Conservation (phyloP, 345 rosid genomes). For the Garcia nutans region DNA sequence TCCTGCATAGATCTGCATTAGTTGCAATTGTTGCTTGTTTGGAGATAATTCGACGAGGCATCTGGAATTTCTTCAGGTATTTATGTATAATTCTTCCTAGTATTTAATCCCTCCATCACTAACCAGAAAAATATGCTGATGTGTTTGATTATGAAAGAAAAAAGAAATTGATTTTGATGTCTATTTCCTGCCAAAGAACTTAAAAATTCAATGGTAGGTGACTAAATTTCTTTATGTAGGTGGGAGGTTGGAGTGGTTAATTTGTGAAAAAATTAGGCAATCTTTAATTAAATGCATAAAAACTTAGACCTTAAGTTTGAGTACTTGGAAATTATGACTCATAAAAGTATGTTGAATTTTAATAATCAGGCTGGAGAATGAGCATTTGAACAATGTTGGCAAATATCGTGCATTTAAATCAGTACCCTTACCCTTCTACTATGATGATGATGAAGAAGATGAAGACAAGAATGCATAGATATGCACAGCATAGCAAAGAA, state of each 20-base stretch:
- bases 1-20: slow-evolving; percentile 54
- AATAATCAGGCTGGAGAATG: slow-evolving; percentile 71
- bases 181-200: not conserved
- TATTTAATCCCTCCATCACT: too few relatives aligned
- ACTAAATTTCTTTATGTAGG: not conserved
- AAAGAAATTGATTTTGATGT: not conserved
- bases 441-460: slow-evolving; percentile 32
- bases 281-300: not conserved
- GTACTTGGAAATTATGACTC: not conserved
- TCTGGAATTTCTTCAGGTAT: slow-evolving; percentile 91
- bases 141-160: not conserved
- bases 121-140: too few relatives aligned
- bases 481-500: too few relatives aligned
- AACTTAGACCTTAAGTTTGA: not conserved
- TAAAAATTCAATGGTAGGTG: not conserved
- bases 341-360: not conserved
- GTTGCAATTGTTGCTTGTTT: slow-evolving; percentile 52
- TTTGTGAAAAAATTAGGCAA: too few relatives aligned
- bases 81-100: not conserved
- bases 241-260: not conserved
- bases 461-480: slow-evolving; percentile 10
- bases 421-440: slow-evolving; percentile 67
- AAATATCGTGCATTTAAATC: slow-evolving; percentile 76
- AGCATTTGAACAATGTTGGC: slow-evolving; percentile 82
- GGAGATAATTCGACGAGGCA: slow-evolving; percentile 81